These are phyloP conservation scores for Auriculariales sp. DNA, from an alignment of 768 basidiomycete genomes.

Conservation along the genomic window DNA sequence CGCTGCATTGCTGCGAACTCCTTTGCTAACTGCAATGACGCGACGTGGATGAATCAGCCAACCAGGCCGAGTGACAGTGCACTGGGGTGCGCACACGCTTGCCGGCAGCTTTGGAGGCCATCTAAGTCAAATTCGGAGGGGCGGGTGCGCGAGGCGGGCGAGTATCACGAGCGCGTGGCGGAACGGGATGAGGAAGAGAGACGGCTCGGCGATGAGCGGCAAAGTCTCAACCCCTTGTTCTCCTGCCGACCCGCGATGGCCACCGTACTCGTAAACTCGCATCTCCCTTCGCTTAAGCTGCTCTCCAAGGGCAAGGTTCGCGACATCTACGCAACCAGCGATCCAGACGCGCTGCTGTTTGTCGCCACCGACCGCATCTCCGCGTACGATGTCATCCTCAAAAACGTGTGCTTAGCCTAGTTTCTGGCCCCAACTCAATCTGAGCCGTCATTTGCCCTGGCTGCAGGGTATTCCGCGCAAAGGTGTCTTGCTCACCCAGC, in stretches of 20 bases:
- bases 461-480: constrained; percentile 89
- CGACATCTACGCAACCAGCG: constrained; percentile 61
- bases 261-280: constrained; percentile 4
- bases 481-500: constrained; percentile 74
- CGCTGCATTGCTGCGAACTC: constrained; percentile 88
- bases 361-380: constrained; percentile 93
- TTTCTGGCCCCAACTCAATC: too few relatives aligned
- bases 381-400: constrained; percentile 89
- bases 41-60: constrained; percentile 2
- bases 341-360: constrained; percentile 54
- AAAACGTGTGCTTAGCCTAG: constrained; percentile 52
- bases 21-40: constrained; percentile 49
- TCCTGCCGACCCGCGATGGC: not conserved
- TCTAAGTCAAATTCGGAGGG: too few relatives aligned
- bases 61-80: constrained; percentile 3
- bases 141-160: not conserved
- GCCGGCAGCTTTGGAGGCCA: constrained; percentile 79
- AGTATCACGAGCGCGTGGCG: not conserved
- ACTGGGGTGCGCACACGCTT: constrained; percentile 43
- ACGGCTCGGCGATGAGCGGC: not conserved
- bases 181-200: not conserved
- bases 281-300: constrained; percentile 34
- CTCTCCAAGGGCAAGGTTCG: constrained; percentile 90
- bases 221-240: not conserved
- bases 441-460: constrained; percentile 1